phyloP scores from a whole-genome alignment of 2,329 filamentous ascomycete genomes.

The Hypoxylon sp. region DNA sequence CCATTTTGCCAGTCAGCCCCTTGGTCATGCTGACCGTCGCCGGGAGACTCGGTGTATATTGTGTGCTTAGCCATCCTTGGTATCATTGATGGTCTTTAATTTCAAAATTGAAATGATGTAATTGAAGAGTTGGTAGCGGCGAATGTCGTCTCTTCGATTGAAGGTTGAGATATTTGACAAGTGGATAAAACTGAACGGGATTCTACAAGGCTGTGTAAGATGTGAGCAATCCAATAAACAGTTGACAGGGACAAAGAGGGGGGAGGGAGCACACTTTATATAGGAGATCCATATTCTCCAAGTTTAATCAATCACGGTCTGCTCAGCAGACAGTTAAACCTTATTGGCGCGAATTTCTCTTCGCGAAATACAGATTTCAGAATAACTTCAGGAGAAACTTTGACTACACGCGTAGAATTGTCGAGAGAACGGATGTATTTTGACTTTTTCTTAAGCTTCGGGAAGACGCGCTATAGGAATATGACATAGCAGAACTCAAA shows the following conservation, averaged over 20 bases:
- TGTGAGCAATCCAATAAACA: neutral
- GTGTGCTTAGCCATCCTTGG: neutral
- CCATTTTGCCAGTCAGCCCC: constrained; percentile 41
- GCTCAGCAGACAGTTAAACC: neutral
- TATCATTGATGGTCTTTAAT: neutral
- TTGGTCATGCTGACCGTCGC: neutral
- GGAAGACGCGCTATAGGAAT: neutral
- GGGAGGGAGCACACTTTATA: neutral
- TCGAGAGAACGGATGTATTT: neutral
- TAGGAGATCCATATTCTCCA: neutral
- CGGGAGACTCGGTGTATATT: neutral
- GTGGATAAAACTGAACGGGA: neutral
- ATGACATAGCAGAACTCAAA: neutral
- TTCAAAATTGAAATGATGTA: neutral
- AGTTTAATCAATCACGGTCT: neutral
- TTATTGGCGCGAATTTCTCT: neutral
- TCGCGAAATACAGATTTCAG: neutral
- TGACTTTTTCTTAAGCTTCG: neutral
- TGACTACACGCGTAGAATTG: neutral
- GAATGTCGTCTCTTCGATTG: neutral
- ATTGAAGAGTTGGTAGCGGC: neutral
- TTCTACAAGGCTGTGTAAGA: neutral
- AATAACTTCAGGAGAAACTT: neutral
- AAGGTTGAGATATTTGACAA: neutral
- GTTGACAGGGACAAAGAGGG: neutral